Evolutionary conservation across 2,329 filamentous ascomycete genomes (phyloP).

Genomic region (Myriosclerotinia curreyana): DNA sequence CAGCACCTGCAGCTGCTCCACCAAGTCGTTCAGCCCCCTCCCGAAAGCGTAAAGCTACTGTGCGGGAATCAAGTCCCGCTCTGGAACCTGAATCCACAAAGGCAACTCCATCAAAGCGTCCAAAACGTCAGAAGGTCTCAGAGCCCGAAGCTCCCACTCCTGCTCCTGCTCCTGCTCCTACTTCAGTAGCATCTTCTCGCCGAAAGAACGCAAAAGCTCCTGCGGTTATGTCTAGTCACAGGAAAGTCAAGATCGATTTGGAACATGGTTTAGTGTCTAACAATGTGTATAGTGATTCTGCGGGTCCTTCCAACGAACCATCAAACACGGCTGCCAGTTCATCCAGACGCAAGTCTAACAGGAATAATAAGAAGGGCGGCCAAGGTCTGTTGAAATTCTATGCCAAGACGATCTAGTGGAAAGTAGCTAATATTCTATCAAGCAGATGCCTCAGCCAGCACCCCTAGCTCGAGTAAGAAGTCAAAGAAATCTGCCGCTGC

Average conservation of each 20-base stretch:
- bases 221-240: conserved; percentile 69
- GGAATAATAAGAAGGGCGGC: conserved; percentile 60
- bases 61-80: conserved; percentile 50
- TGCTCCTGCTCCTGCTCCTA: conserved; percentile 42
- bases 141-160: conserved; percentile 44
- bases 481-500: conserved; percentile 53
- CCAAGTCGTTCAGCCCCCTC: conserved; percentile 49
- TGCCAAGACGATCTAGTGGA: conserved; percentile 41
- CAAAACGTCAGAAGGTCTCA: conserved; percentile 69
- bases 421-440: conserved; percentile 26
- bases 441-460: conserved; percentile 40
- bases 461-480: conserved; percentile 35
- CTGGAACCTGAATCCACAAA: conserved; percentile 41
- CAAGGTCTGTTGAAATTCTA: conserved; percentile 44
- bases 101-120: conserved; percentile 52
- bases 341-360: conserved; percentile 69
- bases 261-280: conserved; percentile 33
- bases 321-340: conserved; percentile 55
- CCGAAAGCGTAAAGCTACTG: conserved; percentile 74
- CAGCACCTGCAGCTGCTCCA: conserved; percentile 41
- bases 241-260: conserved; percentile 49
- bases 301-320: conserved; percentile 59
- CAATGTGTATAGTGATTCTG: conserved; percentile 51
- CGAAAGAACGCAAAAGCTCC: conserved; percentile 60
- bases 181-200: conserved; percentile 46